Evolutionary conservation across 2,329 filamentous ascomycete species (phyloP), one percentile per base, ranked within the genome.

Genomic region (Exophiala calicioides): DNA sequence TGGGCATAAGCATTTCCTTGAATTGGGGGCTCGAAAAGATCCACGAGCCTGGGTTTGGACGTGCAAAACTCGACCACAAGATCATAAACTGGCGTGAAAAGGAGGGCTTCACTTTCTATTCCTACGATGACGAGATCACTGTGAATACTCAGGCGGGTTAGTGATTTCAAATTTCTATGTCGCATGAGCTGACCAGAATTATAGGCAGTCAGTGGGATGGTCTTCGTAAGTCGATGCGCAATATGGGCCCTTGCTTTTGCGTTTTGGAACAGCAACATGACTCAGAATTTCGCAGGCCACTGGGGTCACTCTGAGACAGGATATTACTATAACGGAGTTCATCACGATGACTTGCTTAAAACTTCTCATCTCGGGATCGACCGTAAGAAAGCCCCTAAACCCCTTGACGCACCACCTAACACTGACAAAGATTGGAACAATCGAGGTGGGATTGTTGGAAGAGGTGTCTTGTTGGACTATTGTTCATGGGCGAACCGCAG

Each of bases 201-300:
- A n/a, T n/a, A n/a, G n/a, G 68, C 4, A 70, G 67, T 15, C 72
- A 74, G 48, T 75, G 71, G 71, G 72, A 74, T 61, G 71, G 72
- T 5, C 70, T 74, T 50, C 62, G 35, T 47, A 21, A 13, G 12
- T 19, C 26, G 16, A 13, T 15, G 23, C 16, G 24, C 20, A 27
- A 12, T 27, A 29, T 20, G 8, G 26, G 21, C 20, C 8, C 19
- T 58, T 62, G 30, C 66, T 62, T 56, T 50, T 50, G 43, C 58
- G 50, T 34, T 64, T n/a, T n/a, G n/a, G n/a, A n/a, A n/a, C n/a
- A n/a, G n/a, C n/a, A n/a, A n/a, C n/a, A 66, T 47, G 44, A 27
- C 24, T 27, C 7, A 27, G 7, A n/a, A 27, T 7, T 27, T 7
- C 7, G 3, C 30, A 44, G 41, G 41, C 16, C 45, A 48, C 31